Evolutionary conservation across 352 stramenopile genomes (phyloP).

Genomic region (Pythium grandisporangium): DNA sequence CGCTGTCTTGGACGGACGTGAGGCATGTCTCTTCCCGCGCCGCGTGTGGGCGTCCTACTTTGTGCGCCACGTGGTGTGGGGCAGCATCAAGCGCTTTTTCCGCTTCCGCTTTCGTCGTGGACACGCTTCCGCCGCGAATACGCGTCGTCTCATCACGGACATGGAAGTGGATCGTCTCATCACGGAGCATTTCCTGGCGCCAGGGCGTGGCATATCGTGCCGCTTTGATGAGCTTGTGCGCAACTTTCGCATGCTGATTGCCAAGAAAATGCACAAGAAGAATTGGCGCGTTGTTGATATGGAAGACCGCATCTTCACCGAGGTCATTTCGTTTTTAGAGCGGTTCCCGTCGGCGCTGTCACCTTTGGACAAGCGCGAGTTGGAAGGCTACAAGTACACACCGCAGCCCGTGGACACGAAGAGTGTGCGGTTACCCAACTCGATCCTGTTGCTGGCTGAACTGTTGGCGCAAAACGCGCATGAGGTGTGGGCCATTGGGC

Average conservation of each 20-base stretch:
- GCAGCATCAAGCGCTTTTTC: conserved; percentile 26
- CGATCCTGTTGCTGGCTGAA: conserved; percentile 48
- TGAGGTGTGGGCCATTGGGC: conserved; percentile 72
- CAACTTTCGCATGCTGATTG: conserved; percentile 78
- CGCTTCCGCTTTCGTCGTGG: conserved; percentile 32
- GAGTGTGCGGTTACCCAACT: conserved; percentile 51
- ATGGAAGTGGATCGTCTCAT: conserved; percentile 60
- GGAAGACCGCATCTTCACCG: conserved; percentile 55
- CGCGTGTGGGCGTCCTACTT: conserved; percentile 58
- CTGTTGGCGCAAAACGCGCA: conserved; percentile 70
- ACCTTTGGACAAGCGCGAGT: conserved; percentile 64
- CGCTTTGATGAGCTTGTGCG: conserved; percentile 74
- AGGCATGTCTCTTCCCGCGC: conserved; percentile 45
- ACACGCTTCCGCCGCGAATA: no score
- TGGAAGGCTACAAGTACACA: conserved; percentile 77
- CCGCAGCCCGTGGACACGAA: conserved; percentile 53
- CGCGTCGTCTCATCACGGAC: conserved; percentile 48
- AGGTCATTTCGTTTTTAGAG: conserved; percentile 72
- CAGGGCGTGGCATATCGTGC: conserved; percentile 61
- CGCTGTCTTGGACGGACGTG: conserved; percentile 52
- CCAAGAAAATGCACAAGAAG: conserved; percentile 60
- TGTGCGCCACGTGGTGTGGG: conserved; percentile 34
- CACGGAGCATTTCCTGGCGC: conserved; percentile 40
- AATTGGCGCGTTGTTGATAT: conserved; percentile 45
- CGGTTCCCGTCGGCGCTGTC: conserved; percentile 58